Base-by-base conservation (phyloP, 306 rosid species). In the Dalbergia cultrata region DNA sequence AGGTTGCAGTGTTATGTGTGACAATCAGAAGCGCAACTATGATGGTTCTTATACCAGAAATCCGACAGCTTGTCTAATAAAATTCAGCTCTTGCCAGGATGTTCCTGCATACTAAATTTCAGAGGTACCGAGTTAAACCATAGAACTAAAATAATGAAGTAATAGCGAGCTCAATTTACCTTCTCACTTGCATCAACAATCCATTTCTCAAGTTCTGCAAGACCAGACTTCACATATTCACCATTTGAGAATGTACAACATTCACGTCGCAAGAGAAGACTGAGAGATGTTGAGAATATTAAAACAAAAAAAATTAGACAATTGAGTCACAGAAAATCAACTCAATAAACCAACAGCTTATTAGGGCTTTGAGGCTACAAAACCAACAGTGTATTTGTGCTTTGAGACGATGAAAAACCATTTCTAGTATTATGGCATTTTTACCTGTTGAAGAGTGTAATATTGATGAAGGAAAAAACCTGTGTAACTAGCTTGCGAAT, bases 241-340 rank as follows among this genome's bases (percentile, higher is more conserved):
- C 99, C 99, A 82, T 95, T 95, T 58, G 98, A 95, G 90, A 95
- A 93, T 9, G 99, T 89, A 85, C 99, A 95, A 81, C 99, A 95
- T 81, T 95, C 98, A 63, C 98, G 99, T 67, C 98, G 89, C 74
- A 95, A 87, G 62, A 95, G 94, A 78, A 95, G 93, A 80, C 99
- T 95, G 31, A 26, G 31, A 26, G 31, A 26, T 26, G 31, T 1
- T 26, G 31, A 26, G 31, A 26, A 26, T 26, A 26, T 26, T 26
- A 26, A 22, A 26, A 26, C 31, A 26, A 26, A 26, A 26, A 26
- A 1, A 26, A 26, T 26, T 26, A 26, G 31, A 26, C 31, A 26
- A 26, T 26, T 26, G 31, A 26, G 31, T 26, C 31, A 21, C 22
- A 26, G 31, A 26, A 26, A 26, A 26, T 26, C 31, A 26, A 26